Evolutionary conservation across 257 asterid genomes (phyloP), one percentile per base, ranked within the genome.

Genomic region (Fraxinus americana): DNA sequence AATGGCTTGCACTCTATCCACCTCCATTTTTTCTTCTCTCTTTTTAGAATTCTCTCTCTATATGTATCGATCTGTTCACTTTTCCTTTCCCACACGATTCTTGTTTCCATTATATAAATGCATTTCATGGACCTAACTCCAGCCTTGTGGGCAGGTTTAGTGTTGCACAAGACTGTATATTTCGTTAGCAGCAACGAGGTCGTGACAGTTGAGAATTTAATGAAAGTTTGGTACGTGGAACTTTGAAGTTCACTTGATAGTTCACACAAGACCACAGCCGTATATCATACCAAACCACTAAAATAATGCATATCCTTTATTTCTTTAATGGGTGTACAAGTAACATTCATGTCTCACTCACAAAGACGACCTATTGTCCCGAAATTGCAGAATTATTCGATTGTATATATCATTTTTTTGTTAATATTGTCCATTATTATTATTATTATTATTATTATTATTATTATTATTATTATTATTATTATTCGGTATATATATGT

Each of bases 1-100:
- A 4, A 90, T 72, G 27, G 80, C 79, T 72, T 90, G 92, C 13
- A 90, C 92, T 74, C 89, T 87, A 71, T 75, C 75, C 2, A 27
- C 83, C 77, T 82, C 88, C 90, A 86, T 88, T 41, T 21, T 30
- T 27, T 57, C 66, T 32, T 72, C 52, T 17, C 1, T 10, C 23
- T 48, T 35, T n/a, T 10, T 41, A 13, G 21, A 50, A 23, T 13
- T 2, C 48, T 13, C n/a, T 52, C 21, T 14, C 69, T 61, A 23
- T 61, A 10, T 25, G 68, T 23, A 23, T 61, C 6, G 14, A 23
- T 61, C 67, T 63, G 25, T 19, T 25, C 19, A 3, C 69, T 9
- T 63, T 12, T 63, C 29, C 5, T 10, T 7, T 25, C 27, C 16
- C 67, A 61, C 23, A 3, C 32, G 13, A n/a, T 59, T 59, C 13